phyloP scores from a whole-genome alignment of 139 green algal genomes.

The Coccomyxa sp. region DNA sequence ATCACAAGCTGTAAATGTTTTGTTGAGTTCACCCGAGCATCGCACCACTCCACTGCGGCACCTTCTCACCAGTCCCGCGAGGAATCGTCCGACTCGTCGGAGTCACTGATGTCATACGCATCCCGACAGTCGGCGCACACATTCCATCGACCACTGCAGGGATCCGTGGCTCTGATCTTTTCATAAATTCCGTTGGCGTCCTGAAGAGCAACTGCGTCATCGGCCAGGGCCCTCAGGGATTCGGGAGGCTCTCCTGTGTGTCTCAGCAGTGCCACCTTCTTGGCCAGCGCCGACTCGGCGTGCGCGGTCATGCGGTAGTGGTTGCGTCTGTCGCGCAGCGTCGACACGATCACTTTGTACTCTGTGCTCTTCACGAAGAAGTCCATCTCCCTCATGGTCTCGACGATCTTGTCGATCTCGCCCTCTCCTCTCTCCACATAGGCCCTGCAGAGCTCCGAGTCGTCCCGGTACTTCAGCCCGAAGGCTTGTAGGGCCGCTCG shows the following conservation, averaged over 20 bases:
- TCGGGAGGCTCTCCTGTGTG: neutral
- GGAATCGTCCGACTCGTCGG: neutral
- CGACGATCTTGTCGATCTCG: neutral
- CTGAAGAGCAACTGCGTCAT: neutral
- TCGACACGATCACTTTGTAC: neutral
- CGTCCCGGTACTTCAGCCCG: neutral
- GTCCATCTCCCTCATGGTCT: neutral
- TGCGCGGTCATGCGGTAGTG: neutral
- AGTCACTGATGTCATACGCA: slow-evolving; percentile 1
- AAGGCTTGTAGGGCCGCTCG: neutral
- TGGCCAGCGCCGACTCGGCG: neutral
- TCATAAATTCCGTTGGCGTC: slow-evolving; percentile 1
- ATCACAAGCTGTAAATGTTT: too few species aligned
- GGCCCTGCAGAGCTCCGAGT: neutral
- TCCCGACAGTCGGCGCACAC: neutral
- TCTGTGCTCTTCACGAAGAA: neutral
- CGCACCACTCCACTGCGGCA: too few species aligned
- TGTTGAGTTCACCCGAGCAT: too few species aligned
- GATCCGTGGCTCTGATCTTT: neutral
- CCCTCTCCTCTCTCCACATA: neutral
- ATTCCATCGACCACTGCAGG: neutral
- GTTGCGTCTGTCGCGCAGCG: neutral
- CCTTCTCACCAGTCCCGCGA: neutral
- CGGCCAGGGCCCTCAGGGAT: neutral
- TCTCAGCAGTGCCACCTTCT: neutral